Conservation (phyloP, 257 asterid species). For the Linderniella brevidens region DNA sequence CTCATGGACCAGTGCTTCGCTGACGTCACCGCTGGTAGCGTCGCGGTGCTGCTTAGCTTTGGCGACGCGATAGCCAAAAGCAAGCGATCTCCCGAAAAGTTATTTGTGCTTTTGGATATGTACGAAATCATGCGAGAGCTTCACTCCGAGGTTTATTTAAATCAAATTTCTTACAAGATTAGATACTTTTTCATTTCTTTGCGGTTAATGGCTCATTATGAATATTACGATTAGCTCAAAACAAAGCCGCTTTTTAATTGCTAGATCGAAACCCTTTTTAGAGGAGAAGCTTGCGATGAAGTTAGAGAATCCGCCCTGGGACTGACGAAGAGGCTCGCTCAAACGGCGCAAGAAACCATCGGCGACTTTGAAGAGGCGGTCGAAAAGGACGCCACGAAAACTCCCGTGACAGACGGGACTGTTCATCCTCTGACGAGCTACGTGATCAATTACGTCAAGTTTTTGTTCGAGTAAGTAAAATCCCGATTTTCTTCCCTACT, state of each 20-base stretch:
- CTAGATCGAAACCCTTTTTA: conserved; percentile 75
- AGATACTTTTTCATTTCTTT: too few species aligned
- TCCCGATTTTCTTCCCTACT: conserved; percentile 8
- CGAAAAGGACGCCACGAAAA: conserved; percentile 98
- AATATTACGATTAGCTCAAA: too few species aligned
- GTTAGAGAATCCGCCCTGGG: conserved; percentile 89
- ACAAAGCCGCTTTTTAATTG: neutral
- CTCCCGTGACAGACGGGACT: conserved; percentile 96
- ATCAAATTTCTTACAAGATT: too few species aligned
- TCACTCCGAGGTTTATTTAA: conserved; percentile 79
- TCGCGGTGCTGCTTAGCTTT: conserved; percentile 85
- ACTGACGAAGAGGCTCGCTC: conserved; percentile 92
- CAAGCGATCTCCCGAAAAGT: conserved; percentile 97
- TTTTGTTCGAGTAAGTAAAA: conserved; percentile 83
- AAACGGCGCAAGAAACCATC: conserved; percentile 91
- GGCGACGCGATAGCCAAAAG: conserved; percentile 98
- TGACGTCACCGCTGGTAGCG: conserved; percentile 84
- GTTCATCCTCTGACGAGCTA: conserved; percentile 98
- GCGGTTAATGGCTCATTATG: too few species aligned
- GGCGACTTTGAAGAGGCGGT: conserved; percentile 99
- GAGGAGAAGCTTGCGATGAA: conserved; percentile 81
- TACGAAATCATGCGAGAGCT: conserved; percentile 98
- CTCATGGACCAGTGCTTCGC: conserved; percentile 91
- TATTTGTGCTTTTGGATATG: conserved; percentile 95
- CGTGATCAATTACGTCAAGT: conserved; percentile 94